Evolutionary conservation across 2,329 filamentous ascomycete genomes (phyloP), one percentile per base, ranked within the genome.

Genomic region (Stachybotrys echinatus): DNA sequence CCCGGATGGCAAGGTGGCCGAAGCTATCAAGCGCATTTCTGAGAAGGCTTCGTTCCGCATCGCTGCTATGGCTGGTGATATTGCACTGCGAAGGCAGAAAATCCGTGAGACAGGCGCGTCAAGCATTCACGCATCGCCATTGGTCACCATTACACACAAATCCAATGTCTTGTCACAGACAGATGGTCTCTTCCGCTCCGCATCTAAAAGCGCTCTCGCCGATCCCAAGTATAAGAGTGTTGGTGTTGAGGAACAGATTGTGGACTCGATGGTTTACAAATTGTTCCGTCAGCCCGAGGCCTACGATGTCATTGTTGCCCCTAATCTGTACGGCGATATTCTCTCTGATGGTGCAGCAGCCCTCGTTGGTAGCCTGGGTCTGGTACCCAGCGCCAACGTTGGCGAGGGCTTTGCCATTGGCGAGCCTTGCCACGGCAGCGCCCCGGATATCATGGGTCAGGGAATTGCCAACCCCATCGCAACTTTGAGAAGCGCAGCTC

Each of bases 261-360:
- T 99, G 55, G 94, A 99, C 74, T 92, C 87, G 54, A 99, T 99
- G 94, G 91, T 97, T 51, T 97, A 97, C 83, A 97, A 97, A 79
- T 87, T 99, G 50, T 97, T 97, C 84, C 89, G 92, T 54, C 90
- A 97, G 73, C 94, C 94, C 42, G 81, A 87, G 64, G 87, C 87
- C 65, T 99, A 97, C 83, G 94, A 99, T 69, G 92, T 97, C 58
- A 95, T 99, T 60, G 94, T 99, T 44, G 94, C 92, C 8, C 94
- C 92, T 48, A 97, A 97, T 74, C 81, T 99, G 54, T 97, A 99
- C 74, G 94, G 94, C 58, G 94, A 99, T 71, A 94, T 99, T 59
- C 79, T 99, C 38, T 96, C 91, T 2, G 94, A 99, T 69, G 92
- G 91, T 57, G 92, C 94, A 47, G 94, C 94, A 22, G 94, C 94